Percentiles rank a stretch among this genome's conserved stretches.
Evolutionary conservation across 495 filamentous ascomycete genomes (phyloP).

Genomic region (Chaetomidium leptoderma): DNA sequence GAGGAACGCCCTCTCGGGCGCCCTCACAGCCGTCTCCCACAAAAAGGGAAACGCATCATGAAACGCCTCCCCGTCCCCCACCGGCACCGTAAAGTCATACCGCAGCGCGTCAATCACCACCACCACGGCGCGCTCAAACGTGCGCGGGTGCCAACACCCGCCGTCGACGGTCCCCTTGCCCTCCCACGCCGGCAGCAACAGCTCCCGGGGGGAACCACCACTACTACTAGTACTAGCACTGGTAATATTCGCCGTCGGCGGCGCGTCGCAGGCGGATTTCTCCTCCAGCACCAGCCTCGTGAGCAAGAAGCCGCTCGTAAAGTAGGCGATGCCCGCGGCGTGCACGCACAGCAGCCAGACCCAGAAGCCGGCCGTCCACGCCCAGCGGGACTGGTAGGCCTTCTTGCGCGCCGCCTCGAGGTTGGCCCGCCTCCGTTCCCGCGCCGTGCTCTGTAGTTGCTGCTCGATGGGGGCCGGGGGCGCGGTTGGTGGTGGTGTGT

Average conservation of each 20-base stretch:
- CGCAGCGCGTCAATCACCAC: slow-evolving; percentile 90
- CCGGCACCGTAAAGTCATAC: slow-evolving; percentile 94
- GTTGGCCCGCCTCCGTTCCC: slow-evolving; percentile 34
- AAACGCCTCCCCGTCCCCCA: slow-evolving; percentile 55
- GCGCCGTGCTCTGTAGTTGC: slow-evolving; percentile 18
- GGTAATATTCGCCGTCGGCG: slow-evolving; percentile 63
- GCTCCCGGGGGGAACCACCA: too few relatives aligned
- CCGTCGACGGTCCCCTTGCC: slow-evolving; percentile 49
- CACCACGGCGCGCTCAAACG: slow-evolving; percentile 85
- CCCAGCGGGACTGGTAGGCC: slow-evolving; percentile 41
- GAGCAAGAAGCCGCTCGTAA: slow-evolving; percentile 94
- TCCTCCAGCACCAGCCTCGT: slow-evolving; percentile 85
- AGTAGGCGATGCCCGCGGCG: slow-evolving; percentile 77
- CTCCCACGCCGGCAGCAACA: slow-evolving; percentile 35
- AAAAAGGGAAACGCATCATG: slow-evolving; percentile 85
- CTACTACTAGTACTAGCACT: too few relatives aligned
- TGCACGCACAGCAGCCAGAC: slow-evolving; percentile 63
- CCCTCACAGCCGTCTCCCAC: slow-evolving; percentile 68
- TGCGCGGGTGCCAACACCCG: slow-evolving; percentile 94
- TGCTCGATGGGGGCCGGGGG: not conserved
- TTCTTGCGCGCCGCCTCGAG: slow-evolving; percentile 41
- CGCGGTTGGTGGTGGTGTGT: not conserved
- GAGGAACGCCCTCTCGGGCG: slow-evolving; percentile 78
- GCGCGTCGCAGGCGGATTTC: slow-evolving; percentile 72
- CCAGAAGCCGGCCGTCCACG: slow-evolving; percentile 51